Evolutionary conservation across 2,329 filamentous ascomycete species (phyloP), one percentile per base, ranked within the genome.

Genomic region (Neofusicoccum umdonicola): DNA sequence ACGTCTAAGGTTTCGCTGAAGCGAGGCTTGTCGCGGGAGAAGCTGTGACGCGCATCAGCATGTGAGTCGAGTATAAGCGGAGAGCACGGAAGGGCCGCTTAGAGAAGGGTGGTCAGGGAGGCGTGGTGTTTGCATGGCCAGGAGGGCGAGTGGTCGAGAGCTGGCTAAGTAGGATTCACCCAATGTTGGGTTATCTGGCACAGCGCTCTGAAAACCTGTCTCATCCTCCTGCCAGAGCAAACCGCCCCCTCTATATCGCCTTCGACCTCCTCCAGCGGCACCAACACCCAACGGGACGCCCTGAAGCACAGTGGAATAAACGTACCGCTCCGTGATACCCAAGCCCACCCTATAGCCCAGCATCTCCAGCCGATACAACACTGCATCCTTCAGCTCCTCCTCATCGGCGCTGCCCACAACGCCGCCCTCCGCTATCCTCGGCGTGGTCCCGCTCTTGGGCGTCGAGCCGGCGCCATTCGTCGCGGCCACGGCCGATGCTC

Each of bases 1-100:
- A 93, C 90, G 74, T 98, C 95, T 47, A 99, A 87, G 3, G 93
- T 93, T 71, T 97, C 93, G 67, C 90, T 91, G 75, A 97, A 96
- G 56, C 93, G 90, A 45, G 94, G 92, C 60, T 92, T 85, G 76
- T 96, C 91, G 73, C 87, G 85, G 9, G 90, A 92, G 81, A 95
- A 93, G 62, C 91, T 93, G 70, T 56, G 17, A 41, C n/a, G 13
- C 22, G 11, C 11, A n/a, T 60, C 9, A 45, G 56, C n/a, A 15
- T 56, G 27, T 12, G 34, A 13, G 57, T 22, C 4, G 48, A 51
- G 17, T 8, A n/a, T n/a, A 13, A n/a, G n/a, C 19, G 37, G 7
- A 6, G 52, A 42, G 35, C 19, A n/a, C 7, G 22, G 13, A n/a
- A 31, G 12, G 47, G 45, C 17, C 11, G 45, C 8, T 19, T 48